Evolutionary conservation across 2,329 filamentous ascomycete species (phyloP).

Genomic region (Diaporthe citri): DNA sequence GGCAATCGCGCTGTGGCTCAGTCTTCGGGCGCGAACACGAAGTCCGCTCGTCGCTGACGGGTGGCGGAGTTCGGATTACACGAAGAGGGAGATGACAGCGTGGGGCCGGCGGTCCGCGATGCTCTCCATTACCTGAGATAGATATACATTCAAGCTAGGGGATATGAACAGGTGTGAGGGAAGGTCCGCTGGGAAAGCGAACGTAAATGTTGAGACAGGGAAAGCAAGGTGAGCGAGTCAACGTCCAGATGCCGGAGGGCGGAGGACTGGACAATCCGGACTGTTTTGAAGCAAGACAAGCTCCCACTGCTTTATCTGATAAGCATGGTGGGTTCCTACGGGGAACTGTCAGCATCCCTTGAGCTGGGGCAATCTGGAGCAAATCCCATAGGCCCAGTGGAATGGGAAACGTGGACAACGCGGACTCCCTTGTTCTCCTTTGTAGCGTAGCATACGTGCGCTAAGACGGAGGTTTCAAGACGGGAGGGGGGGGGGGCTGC

Average conservation of each 20-base stretch:
- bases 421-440: not conserved
- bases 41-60: conserved; percentile 14
- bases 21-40: not conserved
- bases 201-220: not conserved
- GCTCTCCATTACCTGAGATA: conserved; percentile 12
- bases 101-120: conserved; percentile 3
- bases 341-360: conserved; percentile 4
- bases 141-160: not conserved
- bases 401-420: conserved; percentile 28
- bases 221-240: conserved; percentile 27
- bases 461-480: conserved; percentile 35
- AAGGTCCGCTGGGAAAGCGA: not conserved
- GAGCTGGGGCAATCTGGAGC: conserved; percentile 15
- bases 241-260: conserved; percentile 13
- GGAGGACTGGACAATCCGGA: conserved; percentile 10
- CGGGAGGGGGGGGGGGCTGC: not conserved
- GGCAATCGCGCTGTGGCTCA: conserved; percentile 4
- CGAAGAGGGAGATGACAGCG: not conserved
- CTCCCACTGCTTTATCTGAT: conserved; percentile 34
- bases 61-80: conserved; percentile 24
- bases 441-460: not conserved
- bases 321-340: conserved; percentile 27
- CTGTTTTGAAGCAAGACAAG: conserved; percentile 25
- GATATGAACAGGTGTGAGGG: not conserved
- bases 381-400: conserved; percentile 22